Percentiles rank a stretch among this genome's conserved stretches.
phyloP scores from a whole-genome alignment of 2,329 filamentous ascomycete genomes.

The Ophiognomonia clavigignenti-juglandacearum region DNA sequence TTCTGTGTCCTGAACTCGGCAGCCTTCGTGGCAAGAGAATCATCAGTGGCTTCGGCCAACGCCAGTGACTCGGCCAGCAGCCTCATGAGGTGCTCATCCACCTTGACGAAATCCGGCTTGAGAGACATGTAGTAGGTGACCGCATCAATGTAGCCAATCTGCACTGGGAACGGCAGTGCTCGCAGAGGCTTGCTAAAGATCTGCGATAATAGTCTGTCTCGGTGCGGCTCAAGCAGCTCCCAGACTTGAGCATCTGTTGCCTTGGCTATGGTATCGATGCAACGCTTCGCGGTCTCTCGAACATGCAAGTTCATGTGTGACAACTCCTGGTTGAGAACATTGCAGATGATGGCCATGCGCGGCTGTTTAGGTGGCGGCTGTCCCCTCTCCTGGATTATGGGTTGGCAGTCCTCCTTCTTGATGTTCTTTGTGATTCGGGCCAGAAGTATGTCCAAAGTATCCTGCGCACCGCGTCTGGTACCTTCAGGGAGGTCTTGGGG shows the following conservation, averaged over 20 bases:
- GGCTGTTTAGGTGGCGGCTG: conserved; percentile 46
- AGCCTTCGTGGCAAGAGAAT: conserved; percentile 86
- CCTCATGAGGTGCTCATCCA: conserved; percentile 87
- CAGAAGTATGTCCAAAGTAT: conserved; percentile 76
- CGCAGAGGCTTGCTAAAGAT: conserved; percentile 95
- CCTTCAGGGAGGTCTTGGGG: conserved; percentile 88
- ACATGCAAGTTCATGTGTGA: conserved; percentile 96
- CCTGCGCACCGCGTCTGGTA: conserved; percentile 76
- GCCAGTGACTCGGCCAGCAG: conserved; percentile 91
- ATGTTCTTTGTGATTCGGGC: conserved; percentile 72
- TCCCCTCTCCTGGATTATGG: conserved; percentile 31
- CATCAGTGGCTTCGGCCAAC: conserved; percentile 89
- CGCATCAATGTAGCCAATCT: conserved; percentile 97
- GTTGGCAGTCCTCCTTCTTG: conserved; percentile 70
- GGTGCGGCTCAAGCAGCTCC: conserved; percentile 84
- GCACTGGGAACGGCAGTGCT: conserved; percentile 86
- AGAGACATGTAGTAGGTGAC: conserved; percentile 92
- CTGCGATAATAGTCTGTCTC: conserved; percentile 80
- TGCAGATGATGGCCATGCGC: conserved; percentile 72
- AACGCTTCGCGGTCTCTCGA: conserved; percentile 76
- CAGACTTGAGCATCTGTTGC: conserved; percentile 74
- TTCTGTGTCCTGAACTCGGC: conserved; percentile 94
- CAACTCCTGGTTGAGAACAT: conserved; percentile 80
- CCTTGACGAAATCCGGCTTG: conserved; percentile 82
- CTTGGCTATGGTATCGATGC: conserved; percentile 75